Evolutionary conservation across 495 filamentous ascomycete species (phyloP).

Genomic region (Barbatosphaeria neglecta): DNA sequence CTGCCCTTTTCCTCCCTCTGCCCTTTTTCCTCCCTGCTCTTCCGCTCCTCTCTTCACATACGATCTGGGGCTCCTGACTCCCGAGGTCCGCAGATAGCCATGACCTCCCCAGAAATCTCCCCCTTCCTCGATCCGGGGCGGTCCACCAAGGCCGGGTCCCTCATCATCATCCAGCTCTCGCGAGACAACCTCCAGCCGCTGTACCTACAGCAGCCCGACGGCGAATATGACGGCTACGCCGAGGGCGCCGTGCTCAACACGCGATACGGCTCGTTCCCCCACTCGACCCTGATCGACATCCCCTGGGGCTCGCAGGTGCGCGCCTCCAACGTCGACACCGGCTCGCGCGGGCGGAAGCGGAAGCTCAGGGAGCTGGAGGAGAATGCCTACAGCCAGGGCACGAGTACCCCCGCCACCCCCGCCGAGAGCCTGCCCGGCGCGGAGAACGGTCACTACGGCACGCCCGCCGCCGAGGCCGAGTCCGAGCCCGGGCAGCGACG

Average conservation of each 20-base stretch:
- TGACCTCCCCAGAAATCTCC: slow-evolving; percentile 34
- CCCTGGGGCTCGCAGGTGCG: slow-evolving; percentile 88
- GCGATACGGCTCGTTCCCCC: slow-evolving; percentile 89
- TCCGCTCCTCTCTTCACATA: no score
- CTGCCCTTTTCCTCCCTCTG: no score
- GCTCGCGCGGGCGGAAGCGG: slow-evolving; percentile 56
- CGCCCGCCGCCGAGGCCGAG: slow-evolving; percentile 10
- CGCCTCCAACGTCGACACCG: slow-evolving; percentile 82
- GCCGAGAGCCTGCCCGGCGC: slow-evolving; percentile 14
- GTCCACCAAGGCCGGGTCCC: slow-evolving; percentile 38
- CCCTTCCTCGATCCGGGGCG: slow-evolving; percentile 61
- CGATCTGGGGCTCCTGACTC: background rate
- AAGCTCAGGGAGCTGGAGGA: slow-evolving; percentile 46
- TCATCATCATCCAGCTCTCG: slow-evolving; percentile 73
- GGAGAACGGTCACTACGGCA: slow-evolving; percentile 15
- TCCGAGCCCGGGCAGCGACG: slow-evolving; percentile 6
- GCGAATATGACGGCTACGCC: slow-evolving; percentile 55
- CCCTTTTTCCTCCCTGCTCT: no score
- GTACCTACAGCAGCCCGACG: slow-evolving; percentile 50
- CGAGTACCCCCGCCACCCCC: slow-evolving; percentile 8
- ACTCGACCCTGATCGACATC: slow-evolving; percentile 67
- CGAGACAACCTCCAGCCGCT: slow-evolving; percentile 71
- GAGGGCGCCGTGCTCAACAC: slow-evolving; percentile 85
- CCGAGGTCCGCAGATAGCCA: slow-evolving; percentile 4
- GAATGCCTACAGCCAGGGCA: background rate